phyloP scores from a whole-genome alignment of 139 green algal species.

The Eudorina sp. region DNA sequence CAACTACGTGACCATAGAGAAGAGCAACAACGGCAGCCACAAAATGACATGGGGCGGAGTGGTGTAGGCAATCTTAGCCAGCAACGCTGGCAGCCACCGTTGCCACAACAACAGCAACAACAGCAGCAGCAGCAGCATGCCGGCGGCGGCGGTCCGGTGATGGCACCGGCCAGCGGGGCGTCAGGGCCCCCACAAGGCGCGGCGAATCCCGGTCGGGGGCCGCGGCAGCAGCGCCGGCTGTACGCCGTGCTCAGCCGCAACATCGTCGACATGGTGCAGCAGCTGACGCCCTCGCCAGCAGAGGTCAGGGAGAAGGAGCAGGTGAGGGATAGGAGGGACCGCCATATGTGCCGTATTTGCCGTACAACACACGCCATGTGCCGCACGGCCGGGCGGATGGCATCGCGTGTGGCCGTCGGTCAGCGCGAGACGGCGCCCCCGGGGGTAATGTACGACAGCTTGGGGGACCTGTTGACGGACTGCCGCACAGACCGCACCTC shows the following conservation, averaged over 20 bases:
- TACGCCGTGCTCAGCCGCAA: conserved; percentile 17
- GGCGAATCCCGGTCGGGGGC: not conserved
- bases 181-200: not conserved
- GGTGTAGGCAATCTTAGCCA: not conserved
- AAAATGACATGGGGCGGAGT: not conserved
- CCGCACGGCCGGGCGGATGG: not conserved
- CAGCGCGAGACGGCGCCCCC: not conserved
- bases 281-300: not conserved
- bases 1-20: too few species aligned
- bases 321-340: not conserved
- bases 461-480: not conserved
- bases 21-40: not conserved
- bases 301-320: conserved; percentile 1
- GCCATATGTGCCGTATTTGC: not conserved
- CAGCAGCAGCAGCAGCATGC: too few species aligned
- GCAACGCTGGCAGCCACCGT: not conserved
- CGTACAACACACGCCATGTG: too few species aligned
- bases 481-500: not conserved
- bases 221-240: not conserved
- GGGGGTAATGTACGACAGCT: not conserved
- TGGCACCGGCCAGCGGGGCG: not conserved
- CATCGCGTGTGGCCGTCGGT: not conserved
- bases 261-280: not conserved
- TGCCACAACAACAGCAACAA: not conserved
- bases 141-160: not conserved